Evolutionary conservation across 352 stramenopile species (phyloP), one percentile per base, ranked within the genome.

Genomic region (Globisporangium orthogonon): DNA sequence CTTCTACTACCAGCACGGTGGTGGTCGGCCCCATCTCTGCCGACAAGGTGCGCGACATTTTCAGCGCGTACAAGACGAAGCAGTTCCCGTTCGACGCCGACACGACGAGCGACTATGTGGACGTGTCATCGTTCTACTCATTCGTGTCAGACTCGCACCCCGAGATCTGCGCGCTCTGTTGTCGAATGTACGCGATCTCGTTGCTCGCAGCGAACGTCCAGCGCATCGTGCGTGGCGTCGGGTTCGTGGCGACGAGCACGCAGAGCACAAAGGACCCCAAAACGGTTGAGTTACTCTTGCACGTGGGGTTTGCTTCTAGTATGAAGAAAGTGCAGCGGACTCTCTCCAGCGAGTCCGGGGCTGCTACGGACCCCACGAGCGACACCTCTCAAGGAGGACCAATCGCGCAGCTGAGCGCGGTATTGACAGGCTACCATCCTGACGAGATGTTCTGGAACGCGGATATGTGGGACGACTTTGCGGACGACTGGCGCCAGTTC

Each of bases 71-170:
- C 57, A 81, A 86, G 47, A 58, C 77, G 44, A 78, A 74, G 10
- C 74, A 87, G 44, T 91, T 89, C 47, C 81, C 83, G 14, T 91
- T 94, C 28, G 81, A 91, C 56, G 53, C 62, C 1, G 73, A 81
- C 33, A 90, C 78, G 15, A 89, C 81, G 23, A 82, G 66, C 58
- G 81, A 87, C 55, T 91, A 93, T 59, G 65, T 76, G 0, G 81
- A 94, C 52, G 78, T 91, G 44, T 88, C 78, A 44, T 91, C 81
- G 7, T 94, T 94, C 59, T 94, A 94, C 62, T 89, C 81, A 54
- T 89, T 90, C 49, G 71, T 94, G 7, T 87, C 83, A 7, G 79
- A 91, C 52, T 89, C 83, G 7, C 73, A 91, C 43, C 79, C 79
- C 1, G 79, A 94, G 59, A 83, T 94, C 15, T 90, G 79, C 23